A percentile compares a stretch with the other conserved stretches of the same genome.
These are phyloP conservation scores for Physaria fendleri DNA, from an alignment of 345 rosid species.

Conservation along the genomic window DNA sequence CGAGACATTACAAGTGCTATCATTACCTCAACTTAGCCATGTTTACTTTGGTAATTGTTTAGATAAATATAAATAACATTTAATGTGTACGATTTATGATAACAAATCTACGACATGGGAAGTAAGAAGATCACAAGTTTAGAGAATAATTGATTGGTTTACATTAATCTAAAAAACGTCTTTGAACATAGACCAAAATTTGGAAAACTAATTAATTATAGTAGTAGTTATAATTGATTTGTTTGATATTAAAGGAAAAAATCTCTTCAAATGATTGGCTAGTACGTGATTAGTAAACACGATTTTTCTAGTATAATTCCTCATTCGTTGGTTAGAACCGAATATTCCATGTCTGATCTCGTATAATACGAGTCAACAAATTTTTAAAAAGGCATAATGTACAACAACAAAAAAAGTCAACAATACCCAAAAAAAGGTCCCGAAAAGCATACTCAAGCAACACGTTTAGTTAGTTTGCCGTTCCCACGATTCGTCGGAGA, in stretches of 20 bases:
- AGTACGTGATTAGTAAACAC: background rate
- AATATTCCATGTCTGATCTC: constrained; percentile 20
- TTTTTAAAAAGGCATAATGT: background rate
- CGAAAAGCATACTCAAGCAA: constrained; percentile 19
- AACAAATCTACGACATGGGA: background rate
- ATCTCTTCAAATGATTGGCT: background rate
- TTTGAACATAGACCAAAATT: background rate
- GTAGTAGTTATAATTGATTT: background rate
- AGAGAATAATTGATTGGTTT: background rate
- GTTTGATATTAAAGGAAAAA: background rate
- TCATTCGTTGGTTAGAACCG: constrained; percentile 4
- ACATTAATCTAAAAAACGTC: background rate
- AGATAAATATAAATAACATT: background rate
- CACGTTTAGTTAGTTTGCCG: constrained; percentile 21
- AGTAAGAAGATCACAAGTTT: too few relatives aligned
- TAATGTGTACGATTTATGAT: background rate
- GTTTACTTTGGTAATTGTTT: background rate
- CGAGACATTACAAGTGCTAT: background rate
- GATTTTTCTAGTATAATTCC: background rate
- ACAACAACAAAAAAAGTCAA: constrained; percentile 16
- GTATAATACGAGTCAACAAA: constrained; percentile 6
- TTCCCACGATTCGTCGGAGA: constrained; percentile 21
- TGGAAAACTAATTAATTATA: background rate
- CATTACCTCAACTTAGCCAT: background rate
- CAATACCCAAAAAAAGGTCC: constrained; percentile 16